Conservation (phyloP, 2,329 filamentous ascomycete species). For the Fusarium gaditjirri region DNA sequence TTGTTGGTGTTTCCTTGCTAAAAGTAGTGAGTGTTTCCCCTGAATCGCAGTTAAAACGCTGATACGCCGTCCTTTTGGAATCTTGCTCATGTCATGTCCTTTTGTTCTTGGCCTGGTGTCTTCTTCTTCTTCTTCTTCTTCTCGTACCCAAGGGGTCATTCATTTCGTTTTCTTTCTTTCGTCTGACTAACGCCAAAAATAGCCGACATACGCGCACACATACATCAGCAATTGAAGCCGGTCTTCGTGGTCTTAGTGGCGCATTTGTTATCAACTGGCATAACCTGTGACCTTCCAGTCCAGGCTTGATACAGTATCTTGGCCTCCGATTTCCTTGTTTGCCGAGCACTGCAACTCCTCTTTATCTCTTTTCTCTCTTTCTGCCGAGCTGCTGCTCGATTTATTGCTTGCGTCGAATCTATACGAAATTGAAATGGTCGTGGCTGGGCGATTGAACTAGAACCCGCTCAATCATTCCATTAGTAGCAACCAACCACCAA, state of each 20-base stretch:
- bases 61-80: conserved; percentile 22
- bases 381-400: conserved; percentile 27
- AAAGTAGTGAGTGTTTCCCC: conserved; percentile 29
- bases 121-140: neutral
- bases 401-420: conserved; percentile 7
- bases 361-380: conserved; percentile 13
- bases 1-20: conserved; percentile 26
- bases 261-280: conserved; percentile 31
- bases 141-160: conserved; percentile 34
- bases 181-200: conserved; percentile 23
- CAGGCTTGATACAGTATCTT: neutral
- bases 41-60: conserved; percentile 34
- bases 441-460: conserved; percentile 35
- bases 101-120: conserved; percentile 25
- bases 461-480: conserved; percentile 20
- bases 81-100: conserved; percentile 28
- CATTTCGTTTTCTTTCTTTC: conserved; percentile 20
- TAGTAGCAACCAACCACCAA: conserved; percentile 33
- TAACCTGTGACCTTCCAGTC: conserved; percentile 26
- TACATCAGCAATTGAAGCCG: conserved; percentile 35
- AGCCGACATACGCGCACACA: conserved; percentile 15
- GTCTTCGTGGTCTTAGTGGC: conserved; percentile 38
- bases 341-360: neutral
- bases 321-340: conserved; percentile 18
- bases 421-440: conserved; percentile 38